Evolutionary conservation across 345 rosid genomes (phyloP), one percentile per base, ranked within the genome.

Genomic region (Orychophragmus violaceus): DNA sequence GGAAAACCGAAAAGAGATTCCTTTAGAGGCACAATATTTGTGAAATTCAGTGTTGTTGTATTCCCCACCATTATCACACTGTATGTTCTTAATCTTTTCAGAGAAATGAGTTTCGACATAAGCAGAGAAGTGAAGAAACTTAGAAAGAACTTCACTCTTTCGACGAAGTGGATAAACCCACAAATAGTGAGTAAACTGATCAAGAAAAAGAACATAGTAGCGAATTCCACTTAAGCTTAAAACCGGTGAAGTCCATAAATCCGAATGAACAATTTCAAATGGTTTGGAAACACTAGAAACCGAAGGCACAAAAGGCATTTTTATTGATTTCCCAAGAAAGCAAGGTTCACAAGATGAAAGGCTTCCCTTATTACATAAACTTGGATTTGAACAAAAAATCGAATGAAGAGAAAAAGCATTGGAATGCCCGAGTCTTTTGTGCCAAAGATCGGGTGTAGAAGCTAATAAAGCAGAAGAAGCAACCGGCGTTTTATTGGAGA

Each of bases 241-340:
- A 1, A 25, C 5, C 0, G 57, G 57, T 1, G 57, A 51, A 0
- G 30, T 51, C 33, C 57, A 51, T 3, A 51, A 2, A 25, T 51
- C 33, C 2, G 57, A 51, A 2, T 51, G 57, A 0, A 51, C 13
- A 0, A 51, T 25, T 0, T 51, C 57, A 3, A 51, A 51, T 5
- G 57, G 18, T 5, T 8, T 1, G 0, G 24, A 0, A 18, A 17
- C 23, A 7, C 0, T 0, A 6, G 21, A 0, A 0, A 5, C 2
- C 5, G 51, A 45, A 1, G 11, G n/a, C n/a, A n/a, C n/a, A n/a
- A n/a, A n/a, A n/a, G n/a, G n/a, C n/a, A n/a, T n/a, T n/a, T n/a
- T n/a, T 1, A 45, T 18, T 0, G 23, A 45, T 18, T 45, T 45
- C 2, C 51, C 51, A 0, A 45, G 3, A 1, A 3, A 2, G 2